Evolutionary conservation across 2,329 filamentous ascomycete genomes (phyloP), one percentile per base, ranked within the genome.

Genomic region (Exophiala viscosa): DNA sequence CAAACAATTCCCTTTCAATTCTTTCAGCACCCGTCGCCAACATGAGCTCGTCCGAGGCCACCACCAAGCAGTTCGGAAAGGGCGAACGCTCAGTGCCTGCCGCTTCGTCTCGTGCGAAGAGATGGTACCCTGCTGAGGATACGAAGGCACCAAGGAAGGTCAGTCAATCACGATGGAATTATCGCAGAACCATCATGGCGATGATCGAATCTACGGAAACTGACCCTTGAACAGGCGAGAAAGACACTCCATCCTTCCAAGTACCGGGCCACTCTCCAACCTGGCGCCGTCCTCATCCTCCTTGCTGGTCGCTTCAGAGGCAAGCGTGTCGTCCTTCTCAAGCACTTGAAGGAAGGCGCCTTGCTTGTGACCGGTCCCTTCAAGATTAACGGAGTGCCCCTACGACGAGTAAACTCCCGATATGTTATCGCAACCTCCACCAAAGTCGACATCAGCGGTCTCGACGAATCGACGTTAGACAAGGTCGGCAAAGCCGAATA

Each of bases 321-420:
- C 84, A 99, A 99, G 90, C 93, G 93, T 75, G 93, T 99, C 71
- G 83, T 99, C 72, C 90, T 97, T 79, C 88, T 99, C 76, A 97
- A 97, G 86, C 84, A 87, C 78, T 91, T 99, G 72, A 83, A 89
- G 73, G 90, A 96, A 82, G 93, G 93, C 80, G 90, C 96, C 65
- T 90, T 99, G 76, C 90, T 99, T 75, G 90, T 99, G 70, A 99
- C 93, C 73, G 93, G 93, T 70, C 93, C 93, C 74, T 99, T 97
- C 88, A 99, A 97, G 87, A 87, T 99, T 81, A 99, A 99, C 82
- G 93, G 93, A 77, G 93, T 99, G 65, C 93, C 93, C 67, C 87
- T 99, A 72, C 87, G 93, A 79, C 85, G 88, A 76, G 74, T 76
- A 57, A 76, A 76, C 66, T 63, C 73, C 59, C 69, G 74, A 69